Evolutionary conservation across 352 stramenopile species (phyloP).

Genomic region (Saprolegnia diclina): DNA sequence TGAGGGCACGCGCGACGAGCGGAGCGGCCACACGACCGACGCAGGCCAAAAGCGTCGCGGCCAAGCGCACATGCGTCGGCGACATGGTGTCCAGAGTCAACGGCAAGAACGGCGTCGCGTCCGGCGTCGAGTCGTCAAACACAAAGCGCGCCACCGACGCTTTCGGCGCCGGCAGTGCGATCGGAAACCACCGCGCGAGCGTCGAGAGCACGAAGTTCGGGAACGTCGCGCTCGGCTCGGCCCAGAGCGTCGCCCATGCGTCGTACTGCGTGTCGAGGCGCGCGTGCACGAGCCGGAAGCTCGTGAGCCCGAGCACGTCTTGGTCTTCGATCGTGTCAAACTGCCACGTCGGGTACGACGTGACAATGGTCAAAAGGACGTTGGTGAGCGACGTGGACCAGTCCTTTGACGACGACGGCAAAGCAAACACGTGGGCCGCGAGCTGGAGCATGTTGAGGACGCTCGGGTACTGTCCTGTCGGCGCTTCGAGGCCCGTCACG

Average conservation of each 20-base stretch:
- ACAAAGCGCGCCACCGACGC: neutral
- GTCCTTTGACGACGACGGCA: neutral
- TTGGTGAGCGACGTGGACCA: neutral
- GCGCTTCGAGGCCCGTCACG: neutral
- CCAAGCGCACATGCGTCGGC: neutral
- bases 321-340: neutral
- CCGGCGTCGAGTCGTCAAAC: neutral
- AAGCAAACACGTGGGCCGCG: neutral
- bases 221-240: neutral
- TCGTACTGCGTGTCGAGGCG: neutral
- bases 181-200: neutral
- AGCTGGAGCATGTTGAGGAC: conserved; percentile 5
- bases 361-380: neutral
- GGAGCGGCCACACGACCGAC: neutral
- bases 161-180: neutral
- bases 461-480: neutral
- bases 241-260: neutral
- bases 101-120: conserved; percentile 6
- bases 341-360: neutral
- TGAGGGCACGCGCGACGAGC: neutral
- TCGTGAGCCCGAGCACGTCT: neutral
- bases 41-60: neutral
- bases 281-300: neutral
- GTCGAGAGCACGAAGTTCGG: neutral
- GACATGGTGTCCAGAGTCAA: neutral